These are phyloP conservation scores for Pleurotus cornucopiae DNA, from an alignment of 768 basidiomycete genomes.

Conservation along the genomic window DNA sequence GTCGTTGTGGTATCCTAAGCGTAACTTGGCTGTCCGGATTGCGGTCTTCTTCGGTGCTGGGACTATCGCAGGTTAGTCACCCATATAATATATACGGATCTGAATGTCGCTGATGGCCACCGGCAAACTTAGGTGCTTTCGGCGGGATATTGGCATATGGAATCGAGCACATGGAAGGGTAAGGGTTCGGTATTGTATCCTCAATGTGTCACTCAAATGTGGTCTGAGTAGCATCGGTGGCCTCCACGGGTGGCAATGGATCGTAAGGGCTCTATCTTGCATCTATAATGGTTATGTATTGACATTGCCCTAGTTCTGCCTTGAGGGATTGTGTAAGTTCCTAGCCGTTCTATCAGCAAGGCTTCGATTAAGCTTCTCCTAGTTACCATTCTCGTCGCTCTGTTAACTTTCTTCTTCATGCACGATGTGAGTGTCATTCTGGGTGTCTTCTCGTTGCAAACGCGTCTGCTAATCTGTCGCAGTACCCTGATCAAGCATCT, in stretches of 20 bases:
- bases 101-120: not conserved
- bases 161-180: conserved; percentile 31
- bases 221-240: conserved; percentile 16
- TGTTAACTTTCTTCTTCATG: conserved; percentile 32
- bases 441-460: too few species aligned
- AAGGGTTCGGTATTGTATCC: not conserved
- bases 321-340: conserved; percentile 30
- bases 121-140: conserved; percentile 28
- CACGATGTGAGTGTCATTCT: conserved; percentile 25
- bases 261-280: conserved; percentile 20
- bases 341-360: not conserved
- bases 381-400: conserved; percentile 30
- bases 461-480: not conserved
- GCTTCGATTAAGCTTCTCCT: not conserved
- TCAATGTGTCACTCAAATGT: not conserved
- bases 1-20: conserved; percentile 50
- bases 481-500: conserved; percentile 39
- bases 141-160: conserved; percentile 38
- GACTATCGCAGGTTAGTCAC: conserved; percentile 35
- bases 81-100: not conserved
- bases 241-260: conserved; percentile 33
- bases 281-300: too few species aligned
- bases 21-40: conserved; percentile 46
- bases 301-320: conserved; percentile 20
- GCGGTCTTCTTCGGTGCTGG: conserved; percentile 56